phyloP scores from a whole-genome alignment of 2,329 filamentous ascomycete species.

The Whalleya microplaca region DNA sequence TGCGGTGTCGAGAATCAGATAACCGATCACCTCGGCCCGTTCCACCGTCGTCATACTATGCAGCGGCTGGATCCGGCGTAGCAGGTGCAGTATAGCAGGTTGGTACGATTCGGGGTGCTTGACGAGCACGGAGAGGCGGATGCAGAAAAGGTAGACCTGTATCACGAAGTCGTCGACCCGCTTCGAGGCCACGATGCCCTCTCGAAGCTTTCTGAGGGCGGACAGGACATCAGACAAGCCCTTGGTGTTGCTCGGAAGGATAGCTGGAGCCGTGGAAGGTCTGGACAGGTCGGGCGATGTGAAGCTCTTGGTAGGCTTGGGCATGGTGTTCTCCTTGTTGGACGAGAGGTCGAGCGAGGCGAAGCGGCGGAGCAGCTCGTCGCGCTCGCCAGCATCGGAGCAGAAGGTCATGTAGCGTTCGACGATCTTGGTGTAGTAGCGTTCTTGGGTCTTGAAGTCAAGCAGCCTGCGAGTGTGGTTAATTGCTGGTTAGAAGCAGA shows the following conservation, averaged over 20 bases:
- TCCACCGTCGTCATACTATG: constrained; percentile 73
- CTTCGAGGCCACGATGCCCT: constrained; percentile 81
- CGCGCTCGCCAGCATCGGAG: constrained; percentile 70
- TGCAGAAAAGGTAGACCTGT: constrained; percentile 90
- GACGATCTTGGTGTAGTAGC: constrained; percentile 84
- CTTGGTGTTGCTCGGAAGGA: constrained; percentile 50
- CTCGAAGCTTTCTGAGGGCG: constrained; percentile 88
- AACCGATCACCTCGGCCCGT: constrained; percentile 76
- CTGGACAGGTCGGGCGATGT: constrained; percentile 18
- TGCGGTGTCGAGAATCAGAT: constrained; percentile 84
- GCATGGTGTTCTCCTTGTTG: constrained; percentile 41
- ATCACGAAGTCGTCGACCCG: constrained; percentile 80
- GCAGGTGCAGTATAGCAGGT: constrained; percentile 79
- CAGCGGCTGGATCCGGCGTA: constrained; percentile 70
- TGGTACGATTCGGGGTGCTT: constrained; percentile 88
- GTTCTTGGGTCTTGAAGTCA: constrained; percentile 77
- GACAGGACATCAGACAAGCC: constrained; percentile 76
- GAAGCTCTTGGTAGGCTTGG: constrained; percentile 8
- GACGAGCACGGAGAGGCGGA: constrained; percentile 79
- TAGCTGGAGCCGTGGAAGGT: constrained; percentile 24
- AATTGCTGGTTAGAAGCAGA: constrained; percentile 2
- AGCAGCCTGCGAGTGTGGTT: constrained; percentile 58
- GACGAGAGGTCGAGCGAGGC: constrained; percentile 58
- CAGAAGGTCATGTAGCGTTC: constrained; percentile 91
- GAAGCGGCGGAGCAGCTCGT: constrained; percentile 76